phyloP scores from a whole-genome alignment of 2,329 filamentous ascomycete species.

The Botrytis deweyae region DNA sequence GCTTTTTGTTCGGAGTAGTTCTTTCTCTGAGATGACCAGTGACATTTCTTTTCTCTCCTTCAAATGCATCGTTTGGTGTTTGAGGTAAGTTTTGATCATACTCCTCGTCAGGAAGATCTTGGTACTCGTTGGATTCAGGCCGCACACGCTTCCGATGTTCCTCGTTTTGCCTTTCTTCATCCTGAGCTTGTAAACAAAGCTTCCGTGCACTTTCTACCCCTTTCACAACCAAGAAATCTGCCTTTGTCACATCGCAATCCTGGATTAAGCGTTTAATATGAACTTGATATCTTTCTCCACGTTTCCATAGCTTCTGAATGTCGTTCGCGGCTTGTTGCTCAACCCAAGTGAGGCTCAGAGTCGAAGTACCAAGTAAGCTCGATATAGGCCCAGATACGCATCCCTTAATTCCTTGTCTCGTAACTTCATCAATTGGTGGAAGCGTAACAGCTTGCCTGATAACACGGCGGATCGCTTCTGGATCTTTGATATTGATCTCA shows the following conservation, averaged over 20 bases:
- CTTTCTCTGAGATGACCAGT: not conserved
- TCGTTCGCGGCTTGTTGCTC: not conserved
- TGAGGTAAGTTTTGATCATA: not conserved
- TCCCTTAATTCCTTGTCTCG: not conserved
- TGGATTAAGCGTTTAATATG: not conserved
- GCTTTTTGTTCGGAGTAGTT: not conserved
- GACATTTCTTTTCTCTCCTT: not conserved
- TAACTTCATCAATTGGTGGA: not conserved
- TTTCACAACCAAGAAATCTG: not conserved
- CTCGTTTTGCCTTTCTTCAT: not conserved
- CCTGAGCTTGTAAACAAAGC: not conserved
- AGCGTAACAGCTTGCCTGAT: not conserved
- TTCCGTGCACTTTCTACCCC: not conserved
- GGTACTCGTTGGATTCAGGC: not conserved
- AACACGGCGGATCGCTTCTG: not conserved
- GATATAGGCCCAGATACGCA: not conserved
- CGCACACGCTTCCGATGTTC: rapidly evolving
- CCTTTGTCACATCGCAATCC: not conserved
- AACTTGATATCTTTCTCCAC: not conserved
- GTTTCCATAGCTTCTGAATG: not conserved
- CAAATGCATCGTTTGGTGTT: not conserved
- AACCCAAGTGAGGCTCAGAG: not conserved
- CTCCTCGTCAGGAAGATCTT: not conserved
- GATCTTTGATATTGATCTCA: not conserved
- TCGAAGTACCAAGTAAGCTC: not conserved